Evolutionary conservation across 495 filamentous ascomycete species (phyloP).

Genomic region (Aspergillus cavernicola): DNA sequence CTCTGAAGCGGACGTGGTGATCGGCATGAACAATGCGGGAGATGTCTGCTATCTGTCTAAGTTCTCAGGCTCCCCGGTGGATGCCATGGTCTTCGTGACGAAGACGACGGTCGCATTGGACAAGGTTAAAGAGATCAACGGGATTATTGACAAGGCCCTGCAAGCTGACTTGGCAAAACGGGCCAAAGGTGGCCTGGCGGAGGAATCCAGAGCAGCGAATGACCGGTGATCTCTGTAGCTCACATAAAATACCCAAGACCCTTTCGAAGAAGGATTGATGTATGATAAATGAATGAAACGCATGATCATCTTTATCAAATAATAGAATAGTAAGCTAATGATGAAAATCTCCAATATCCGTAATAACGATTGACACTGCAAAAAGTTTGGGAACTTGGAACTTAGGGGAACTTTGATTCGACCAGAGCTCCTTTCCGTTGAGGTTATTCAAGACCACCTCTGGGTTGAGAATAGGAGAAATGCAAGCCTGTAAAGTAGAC

Average conservation of each 20-base stretch:
- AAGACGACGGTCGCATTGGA: conserved; percentile 65
- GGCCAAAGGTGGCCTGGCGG: conserved; percentile 69
- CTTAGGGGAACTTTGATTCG: no score
- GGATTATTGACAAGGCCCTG: conserved; percentile 64
- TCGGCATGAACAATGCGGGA: conserved; percentile 82
- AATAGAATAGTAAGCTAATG: not conserved
- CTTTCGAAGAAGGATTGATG: not conserved
- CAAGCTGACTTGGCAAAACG: conserved; percentile 72
- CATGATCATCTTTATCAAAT: not conserved
- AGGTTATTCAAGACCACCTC: not conserved
- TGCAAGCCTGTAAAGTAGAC: not conserved
- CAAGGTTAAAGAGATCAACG: conserved; percentile 76
- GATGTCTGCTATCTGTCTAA: conserved; percentile 92
- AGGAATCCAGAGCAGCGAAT: conserved; percentile 83
- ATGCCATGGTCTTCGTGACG: conserved; percentile 68
- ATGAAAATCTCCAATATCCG: conserved; percentile 4
- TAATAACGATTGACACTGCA: conserved; percentile 9
- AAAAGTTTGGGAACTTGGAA: no score
- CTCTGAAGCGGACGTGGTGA: conserved; percentile 75
- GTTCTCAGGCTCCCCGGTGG: conserved; percentile 73
- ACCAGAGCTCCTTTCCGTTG: not conserved
- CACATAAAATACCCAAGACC: not conserved
- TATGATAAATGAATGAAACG: conserved; percentile 14
- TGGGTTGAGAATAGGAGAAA: not conserved
- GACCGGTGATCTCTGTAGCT: conserved; percentile 36